Conservation (phyloP, 495 filamentous ascomycete genomes). For the Aspergillus bertholletiae region DNA sequence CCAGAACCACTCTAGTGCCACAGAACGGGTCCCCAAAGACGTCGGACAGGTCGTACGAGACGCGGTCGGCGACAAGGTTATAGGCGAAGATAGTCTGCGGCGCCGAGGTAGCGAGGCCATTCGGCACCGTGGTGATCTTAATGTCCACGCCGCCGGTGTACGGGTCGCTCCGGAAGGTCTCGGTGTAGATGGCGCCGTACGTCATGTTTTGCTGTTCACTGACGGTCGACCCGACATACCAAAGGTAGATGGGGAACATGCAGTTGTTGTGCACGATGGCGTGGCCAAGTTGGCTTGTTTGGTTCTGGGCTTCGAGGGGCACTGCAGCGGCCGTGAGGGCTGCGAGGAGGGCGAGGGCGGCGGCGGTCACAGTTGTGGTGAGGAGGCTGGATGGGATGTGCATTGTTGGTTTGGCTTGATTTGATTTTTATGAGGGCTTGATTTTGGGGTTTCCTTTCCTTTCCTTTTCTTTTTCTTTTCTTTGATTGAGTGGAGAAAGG, state of each 20-base stretch:
- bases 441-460: too few relatives aligned
- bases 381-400: neutral
- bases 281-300: constrained; percentile 29
- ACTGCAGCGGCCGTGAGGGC: constrained; percentile 11
- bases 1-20: constrained; percentile 38
- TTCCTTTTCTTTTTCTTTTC: too few relatives aligned
- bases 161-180: constrained; percentile 42
- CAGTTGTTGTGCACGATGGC: constrained; percentile 52
- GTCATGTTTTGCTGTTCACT: constrained; percentile 23
- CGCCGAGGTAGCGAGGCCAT: constrained; percentile 48
- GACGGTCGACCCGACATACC: constrained; percentile 48
- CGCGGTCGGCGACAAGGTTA: constrained; percentile 38
- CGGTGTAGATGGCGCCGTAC: constrained; percentile 27
- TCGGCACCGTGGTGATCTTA: constrained; percentile 45
- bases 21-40: constrained; percentile 55
- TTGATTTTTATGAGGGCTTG: neutral
- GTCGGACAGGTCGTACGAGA: constrained; percentile 58
- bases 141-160: constrained; percentile 50
- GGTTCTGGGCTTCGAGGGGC: neutral
- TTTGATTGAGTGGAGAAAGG: too few relatives aligned
- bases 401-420: neutral
- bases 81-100: constrained; percentile 54
- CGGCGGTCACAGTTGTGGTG: too few relatives aligned
- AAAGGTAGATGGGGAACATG: constrained; percentile 43
- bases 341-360: constrained; percentile 11